Percentiles rank a stretch among this genome's conserved stretches.
Conservation (phyloP, 768 basidiomycete genomes). For the Mycena olivaceomarginata region DNA sequence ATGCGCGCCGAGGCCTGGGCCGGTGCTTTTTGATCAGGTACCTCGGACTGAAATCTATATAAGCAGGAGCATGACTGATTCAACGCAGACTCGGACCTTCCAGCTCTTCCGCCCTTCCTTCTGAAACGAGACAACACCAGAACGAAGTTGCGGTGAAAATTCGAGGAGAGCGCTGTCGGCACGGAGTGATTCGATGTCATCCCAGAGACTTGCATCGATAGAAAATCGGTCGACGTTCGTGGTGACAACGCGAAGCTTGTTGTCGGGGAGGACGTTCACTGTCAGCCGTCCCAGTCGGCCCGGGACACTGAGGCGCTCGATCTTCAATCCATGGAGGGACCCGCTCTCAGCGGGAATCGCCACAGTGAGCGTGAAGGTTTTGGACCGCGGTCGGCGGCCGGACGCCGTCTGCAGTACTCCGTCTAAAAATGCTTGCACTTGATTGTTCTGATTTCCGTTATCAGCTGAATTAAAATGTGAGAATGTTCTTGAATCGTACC, state of each 20-base stretch:
- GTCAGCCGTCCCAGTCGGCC: constrained; percentile 75
- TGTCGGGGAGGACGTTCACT: constrained; percentile 46
- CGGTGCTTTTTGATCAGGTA: background rate
- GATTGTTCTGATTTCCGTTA: constrained; percentile 56
- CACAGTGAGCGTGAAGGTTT: constrained; percentile 83
- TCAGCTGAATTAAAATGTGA: background rate
- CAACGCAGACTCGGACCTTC: constrained; percentile 36
- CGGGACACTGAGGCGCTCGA: constrained; percentile 75
- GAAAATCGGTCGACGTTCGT: constrained; percentile 58
- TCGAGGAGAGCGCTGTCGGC: constrained; percentile 43
- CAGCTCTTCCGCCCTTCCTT: constrained; percentile 29
- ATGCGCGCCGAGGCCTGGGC: constrained; percentile 71
- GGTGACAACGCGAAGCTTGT: constrained; percentile 48
- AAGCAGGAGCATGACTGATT: background rate
- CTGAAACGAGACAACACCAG: constrained; percentile 39
- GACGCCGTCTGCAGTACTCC: constrained; percentile 43
- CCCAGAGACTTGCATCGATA: constrained; percentile 45
- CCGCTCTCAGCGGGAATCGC: constrained; percentile 82
- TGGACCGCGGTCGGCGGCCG: constrained; percentile 35
- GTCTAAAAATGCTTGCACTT: constrained; percentile 76
- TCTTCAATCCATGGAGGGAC: constrained; percentile 81
- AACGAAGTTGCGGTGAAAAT: constrained; percentile 22
- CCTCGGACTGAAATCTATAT: constrained; percentile 23
- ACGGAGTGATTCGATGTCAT: constrained; percentile 36
- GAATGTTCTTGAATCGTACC: background rate